Base-by-base conservation (phyloP, 2,329 filamentous ascomycete species). In the Pyrenophora teres region DNA sequence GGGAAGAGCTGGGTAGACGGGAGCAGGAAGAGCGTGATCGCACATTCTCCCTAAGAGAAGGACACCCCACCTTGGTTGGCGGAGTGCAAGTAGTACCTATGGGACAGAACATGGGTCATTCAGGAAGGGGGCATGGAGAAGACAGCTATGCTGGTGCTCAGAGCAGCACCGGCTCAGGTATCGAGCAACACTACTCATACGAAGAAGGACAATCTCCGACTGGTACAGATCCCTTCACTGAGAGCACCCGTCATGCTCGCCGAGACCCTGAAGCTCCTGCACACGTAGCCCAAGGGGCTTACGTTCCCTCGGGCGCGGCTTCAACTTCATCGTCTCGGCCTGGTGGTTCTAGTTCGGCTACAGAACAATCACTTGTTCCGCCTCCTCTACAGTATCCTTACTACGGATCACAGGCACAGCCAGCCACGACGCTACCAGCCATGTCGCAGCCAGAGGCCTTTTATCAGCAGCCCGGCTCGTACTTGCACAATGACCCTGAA, bases 31-130 rank as follows among this genome's bases (percentile, higher is more conserved):
- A 97, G 74, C 86, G 93, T 5, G 92, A 97, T 58, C 84, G 90
- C 39, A 94, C 90, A 1, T 81, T 85, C 23, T 92, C 90, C n/a
- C 79, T 99, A 19, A 87, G 94, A 65, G 88, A 89, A 57, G 94
- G 94, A 6, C 86, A 92, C 54, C 90, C 93, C 12, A 97, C 92
- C 1, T 81, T 95, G 41, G 89, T 99, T 7, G 92, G 92, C 41
- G 93, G 93, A 36, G 91, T 97, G 10, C 92, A 97, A 68, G 94
- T 99, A 10, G 90, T 97, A 15, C 94, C 94, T 6, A 96, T 95
- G 90, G 87, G 87, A 39, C 87, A 88, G 60, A 87, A 87, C 8
- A 80, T 86, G 39, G 74, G 75, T 9, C 78, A 77, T 46, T 66
- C 74, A 31, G 62, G 51, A 42, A 71, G 73, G 12, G 63, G 66